Conservation (phyloP, 768 basidiomycete species). For the Hemileccinum rubropunctum region DNA sequence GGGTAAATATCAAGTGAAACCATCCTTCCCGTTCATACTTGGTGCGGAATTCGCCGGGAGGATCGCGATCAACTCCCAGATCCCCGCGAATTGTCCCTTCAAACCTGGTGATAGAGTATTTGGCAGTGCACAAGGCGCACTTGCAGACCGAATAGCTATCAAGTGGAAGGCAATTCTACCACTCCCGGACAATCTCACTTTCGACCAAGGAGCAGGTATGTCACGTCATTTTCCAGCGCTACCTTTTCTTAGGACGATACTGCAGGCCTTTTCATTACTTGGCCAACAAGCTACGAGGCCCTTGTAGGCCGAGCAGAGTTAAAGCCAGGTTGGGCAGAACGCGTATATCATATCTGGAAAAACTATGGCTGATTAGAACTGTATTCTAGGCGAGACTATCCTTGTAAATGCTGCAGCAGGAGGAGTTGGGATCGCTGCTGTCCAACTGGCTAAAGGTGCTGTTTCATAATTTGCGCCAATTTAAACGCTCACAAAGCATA, state of each 20-base stretch:
- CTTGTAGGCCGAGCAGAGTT: conserved; percentile 81
- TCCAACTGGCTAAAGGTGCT: conserved; percentile 88
- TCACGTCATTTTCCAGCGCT: conserved; percentile 3
- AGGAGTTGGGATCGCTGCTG: conserved; percentile 88
- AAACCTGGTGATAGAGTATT: conserved; percentile 87
- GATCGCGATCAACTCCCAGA: conserved; percentile 65
- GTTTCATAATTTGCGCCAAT: too few relatives aligned
- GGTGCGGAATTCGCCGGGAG: conserved; percentile 85
- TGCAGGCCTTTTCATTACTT: conserved; percentile 78
- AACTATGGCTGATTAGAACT: conserved; percentile 4
- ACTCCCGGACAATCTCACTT: conserved; percentile 73
- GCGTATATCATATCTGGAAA: background rate
- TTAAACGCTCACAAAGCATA: conserved; percentile 27
- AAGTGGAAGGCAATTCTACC: conserved; percentile 50
- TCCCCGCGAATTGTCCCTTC: conserved; percentile 76
- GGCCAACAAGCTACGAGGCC: conserved; percentile 92
- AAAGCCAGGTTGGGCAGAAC: conserved; percentile 55
- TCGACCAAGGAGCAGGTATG: conserved; percentile 82
- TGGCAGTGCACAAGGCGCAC: conserved; percentile 76
- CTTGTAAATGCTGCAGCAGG: conserved; percentile 96
- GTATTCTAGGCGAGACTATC: conserved; percentile 73
- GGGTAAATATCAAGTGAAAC: conserved; percentile 86
- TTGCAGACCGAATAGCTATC: conserved; percentile 70
- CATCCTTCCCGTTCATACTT: conserved; percentile 79
- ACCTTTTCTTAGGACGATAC: conserved; percentile 1